Evolutionary conservation across 768 basidiomycete species (phyloP), one percentile per base, ranked within the genome.

Genomic region (Naganishia friedmannii): DNA sequence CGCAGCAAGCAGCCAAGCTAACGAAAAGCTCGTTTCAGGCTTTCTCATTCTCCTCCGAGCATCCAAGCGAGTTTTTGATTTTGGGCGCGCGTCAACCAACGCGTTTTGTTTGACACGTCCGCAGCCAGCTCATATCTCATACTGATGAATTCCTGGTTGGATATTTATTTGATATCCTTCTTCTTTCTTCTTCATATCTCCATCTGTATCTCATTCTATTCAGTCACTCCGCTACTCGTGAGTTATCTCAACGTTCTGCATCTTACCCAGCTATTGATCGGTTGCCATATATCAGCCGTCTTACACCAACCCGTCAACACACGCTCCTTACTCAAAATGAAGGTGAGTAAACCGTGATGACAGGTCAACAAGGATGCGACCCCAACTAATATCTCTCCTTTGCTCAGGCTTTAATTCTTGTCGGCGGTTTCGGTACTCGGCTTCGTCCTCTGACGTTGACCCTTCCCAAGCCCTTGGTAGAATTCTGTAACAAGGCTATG

Each of bases 351-450:
- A 21, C 19, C 48, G 48, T 39, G 15, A 15, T 34, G 34, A 4
- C 34, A 12, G 34, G 32, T 15, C 0, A 17, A 58, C 34, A 34
- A 37, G 32, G 19, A 34, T 23, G 2, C 37, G 21, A 58, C 12
- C n/a, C 34, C 17, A 39, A 58, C 29, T 56, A 29, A 56, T 34
- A 3, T 21, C 34, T 31, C 13, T 10, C 23, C 42, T 15, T 5
- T 39, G 13, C 29, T 42, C 74, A 82, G 77, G 83, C 83, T 74
- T 75, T 84, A 57, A 84, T 84, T 74, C 82, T 84, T 73, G 83
- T 84, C 69, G 83, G 83, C 56, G 83, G 83, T 79, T 84, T 84
- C 81, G 83, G 83, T 68, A 84, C 83, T n/a, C 81, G 83, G 63
- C 82, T 84, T 28, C 80, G 83, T 71, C 83, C 83, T 56, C 72